phyloP scores from a whole-genome alignment of 129 eudicot genomes.

The Escallonia herrerae region DNA sequence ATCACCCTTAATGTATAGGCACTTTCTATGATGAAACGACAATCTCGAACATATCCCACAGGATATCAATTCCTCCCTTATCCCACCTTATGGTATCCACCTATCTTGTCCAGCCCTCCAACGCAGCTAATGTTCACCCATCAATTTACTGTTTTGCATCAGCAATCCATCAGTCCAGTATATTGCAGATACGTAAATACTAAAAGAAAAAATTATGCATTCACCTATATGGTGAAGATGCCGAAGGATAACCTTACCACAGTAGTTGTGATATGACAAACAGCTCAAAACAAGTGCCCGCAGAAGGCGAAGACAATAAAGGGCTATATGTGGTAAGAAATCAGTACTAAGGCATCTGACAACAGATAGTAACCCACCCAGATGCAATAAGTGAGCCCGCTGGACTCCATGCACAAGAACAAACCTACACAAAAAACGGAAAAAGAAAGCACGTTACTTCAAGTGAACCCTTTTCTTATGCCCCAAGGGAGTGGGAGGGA shows the following conservation, averaged over 20 bases:
- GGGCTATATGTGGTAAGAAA: neutral
- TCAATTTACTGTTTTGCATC: too few species aligned
- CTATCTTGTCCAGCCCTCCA: too few species aligned
- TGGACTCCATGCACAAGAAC: conserved; percentile 68
- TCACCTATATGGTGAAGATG: neutral
- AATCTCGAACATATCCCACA: too few species aligned
- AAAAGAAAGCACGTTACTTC: neutral
- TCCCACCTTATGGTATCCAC: too few species aligned
- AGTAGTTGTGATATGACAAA: neutral
- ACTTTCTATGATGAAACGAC: too few species aligned
- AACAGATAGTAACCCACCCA: conserved; percentile 30
- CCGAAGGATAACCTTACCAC: neutral
- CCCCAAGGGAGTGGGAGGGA: neutral
- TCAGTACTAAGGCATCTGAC: neutral
- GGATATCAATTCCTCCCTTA: too few species aligned
- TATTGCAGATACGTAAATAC: too few species aligned
- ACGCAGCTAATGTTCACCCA: too few species aligned
- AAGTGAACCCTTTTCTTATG: neutral
- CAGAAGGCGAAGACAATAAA: neutral
- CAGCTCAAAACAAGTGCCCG: neutral
- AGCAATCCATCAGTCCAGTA: too few species aligned
- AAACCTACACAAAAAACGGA: conserved; percentile 28
- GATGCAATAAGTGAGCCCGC: conserved; percentile 53
- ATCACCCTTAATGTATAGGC: too few species aligned
- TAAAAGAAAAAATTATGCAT: too few species aligned